A percentile compares a stretch with the other conserved stretches of the same genome.
Conservation (phyloP, 2,329 filamentous ascomycete species). For the Zasmidium angulare region DNA sequence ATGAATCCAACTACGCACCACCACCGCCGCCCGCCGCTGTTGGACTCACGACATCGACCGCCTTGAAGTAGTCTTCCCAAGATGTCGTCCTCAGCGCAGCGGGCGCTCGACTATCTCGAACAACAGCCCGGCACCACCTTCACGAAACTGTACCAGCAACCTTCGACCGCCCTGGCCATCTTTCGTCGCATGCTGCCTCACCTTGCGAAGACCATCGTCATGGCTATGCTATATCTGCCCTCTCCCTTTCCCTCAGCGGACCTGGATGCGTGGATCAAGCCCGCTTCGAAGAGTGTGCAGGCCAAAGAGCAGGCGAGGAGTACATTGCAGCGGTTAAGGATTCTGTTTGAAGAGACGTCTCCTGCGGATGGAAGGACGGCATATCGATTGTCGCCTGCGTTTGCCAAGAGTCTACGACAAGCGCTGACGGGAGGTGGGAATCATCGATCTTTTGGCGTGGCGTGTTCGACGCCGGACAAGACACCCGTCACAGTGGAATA, state of each 20-base stretch:
- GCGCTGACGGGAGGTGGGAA: constrained; percentile 78
- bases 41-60: constrained; percentile 2
- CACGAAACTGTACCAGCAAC: constrained; percentile 89
- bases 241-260: constrained; percentile 74
- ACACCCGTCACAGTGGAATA: constrained; percentile 67
- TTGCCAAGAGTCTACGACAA: constrained; percentile 77
- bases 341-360: constrained; percentile 66
- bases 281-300: constrained; percentile 44
- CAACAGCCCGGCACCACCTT: constrained; percentile 86
- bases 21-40: background rate
- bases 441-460: constrained; percentile 87
- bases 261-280: constrained; percentile 82
- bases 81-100: constrained; percentile 53
- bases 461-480: constrained; percentile 64
- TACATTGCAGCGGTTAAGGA: constrained; percentile 81
- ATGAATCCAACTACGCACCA: background rate
- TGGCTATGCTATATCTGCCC: constrained; percentile 90
- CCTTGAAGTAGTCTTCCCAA: constrained; percentile 17
- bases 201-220: constrained; percentile 91
- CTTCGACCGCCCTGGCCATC: constrained; percentile 90
- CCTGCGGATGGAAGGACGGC: constrained; percentile 63
- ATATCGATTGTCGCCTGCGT: constrained; percentile 76
- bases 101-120: constrained; percentile 87
- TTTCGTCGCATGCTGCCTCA: constrained; percentile 96
- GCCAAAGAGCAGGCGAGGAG: constrained; percentile 82